Evolutionary conservation across 208 protist genomes (phyloP), one percentile per base, ranked within the genome.

Genomic region (Crithidia expoeki): DNA sequence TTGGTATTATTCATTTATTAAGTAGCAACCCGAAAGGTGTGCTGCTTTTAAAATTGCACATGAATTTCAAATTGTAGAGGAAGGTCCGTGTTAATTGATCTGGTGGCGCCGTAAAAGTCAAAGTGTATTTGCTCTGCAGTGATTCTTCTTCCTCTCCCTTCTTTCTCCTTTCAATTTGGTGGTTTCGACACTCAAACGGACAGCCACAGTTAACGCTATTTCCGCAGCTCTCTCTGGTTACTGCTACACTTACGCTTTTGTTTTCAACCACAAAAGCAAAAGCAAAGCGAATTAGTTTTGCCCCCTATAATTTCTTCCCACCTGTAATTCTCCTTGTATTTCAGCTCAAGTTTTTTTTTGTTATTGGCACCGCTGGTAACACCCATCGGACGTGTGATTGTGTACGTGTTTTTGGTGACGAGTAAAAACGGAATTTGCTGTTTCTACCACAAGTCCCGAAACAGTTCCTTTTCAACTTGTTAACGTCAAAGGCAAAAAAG

Each of bases 241-340:
- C 36, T 56, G 51, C 51, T 56, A 36, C 51, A 16, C 36, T 36
- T 28, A 56, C 51, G 21, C 42, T 49, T 25, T 21, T 38, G 27
- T 25, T 63, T 32, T 49, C 57, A 12, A 23, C 57, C 36, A 28
- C 30, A 33, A 30, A 25, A 47, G n/a, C 12, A 47, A 47, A 5
- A 47, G 3, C 12, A 19, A 47, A 47, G 16, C 16, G n/a, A 28
- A n/a, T 44, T 28, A 2, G 33, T 49, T 51, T 49, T 30, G 3
- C 36, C 19, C 5, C 55, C 34, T 47, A 23, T 61, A 47, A 19
- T 19, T 32, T 47, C 36, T 16, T 36, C 36, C 25, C 2, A 44
- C 53, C 61, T 47, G 25, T 59, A 50, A 51, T 17, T 51, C 11
- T 60, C 6, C 19, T 70, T 52, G 50, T 34, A 59, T 51, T 59